phyloP scores from a whole-genome alignment of 208 protist genomes.

The Trypanosoma brucei region DNA sequence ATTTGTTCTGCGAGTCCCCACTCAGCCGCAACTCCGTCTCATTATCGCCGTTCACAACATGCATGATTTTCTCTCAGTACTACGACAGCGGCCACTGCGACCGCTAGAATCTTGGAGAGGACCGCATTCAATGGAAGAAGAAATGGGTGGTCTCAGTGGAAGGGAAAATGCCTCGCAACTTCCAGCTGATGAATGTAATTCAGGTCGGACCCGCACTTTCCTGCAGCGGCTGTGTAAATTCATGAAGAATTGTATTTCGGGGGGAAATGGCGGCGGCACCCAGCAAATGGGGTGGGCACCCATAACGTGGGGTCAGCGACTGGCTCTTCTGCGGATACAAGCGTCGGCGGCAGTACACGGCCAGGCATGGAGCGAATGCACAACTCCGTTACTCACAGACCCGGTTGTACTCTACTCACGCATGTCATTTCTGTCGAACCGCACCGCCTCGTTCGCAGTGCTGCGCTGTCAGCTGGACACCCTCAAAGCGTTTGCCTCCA shows the following conservation, averaged over 20 bases:
- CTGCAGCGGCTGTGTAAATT: slow-evolving; percentile 1
- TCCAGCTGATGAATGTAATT: background rate
- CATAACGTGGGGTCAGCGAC: slow-evolving; percentile 43
- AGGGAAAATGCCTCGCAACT: background rate
- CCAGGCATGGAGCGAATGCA: slow-evolving; percentile 21
- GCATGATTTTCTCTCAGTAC: slow-evolving; percentile 55
- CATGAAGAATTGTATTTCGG: background rate
- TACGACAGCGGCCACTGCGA: slow-evolving; percentile 35
- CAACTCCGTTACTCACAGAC: slow-evolving; percentile 55
- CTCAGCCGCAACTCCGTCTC: slow-evolving; percentile 53
- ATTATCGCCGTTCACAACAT: slow-evolving; percentile 66
- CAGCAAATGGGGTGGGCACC: slow-evolving; percentile 30
- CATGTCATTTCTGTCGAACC: slow-evolving; percentile 58
- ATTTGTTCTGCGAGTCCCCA: slow-evolving; percentile 56
- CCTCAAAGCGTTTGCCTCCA: slow-evolving; percentile 20
- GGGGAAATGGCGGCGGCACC: slow-evolving; percentile 7
- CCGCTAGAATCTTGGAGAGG: slow-evolving; percentile 33
- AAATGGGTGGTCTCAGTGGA: slow-evolving; percentile 15
- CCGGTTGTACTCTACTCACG: slow-evolving; percentile 36
- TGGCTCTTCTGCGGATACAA: slow-evolving; percentile 32
- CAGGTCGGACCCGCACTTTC: slow-evolving; percentile 10
- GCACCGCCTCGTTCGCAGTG: slow-evolving; percentile 49
- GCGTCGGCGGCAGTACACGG: slow-evolving; percentile 25
- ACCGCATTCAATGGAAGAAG: slow-evolving; percentile 36
- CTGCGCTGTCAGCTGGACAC: slow-evolving; percentile 41